Conservation (phyloP, 495 filamentous ascomycete species). For the Aspergillus cristatus region DNA sequence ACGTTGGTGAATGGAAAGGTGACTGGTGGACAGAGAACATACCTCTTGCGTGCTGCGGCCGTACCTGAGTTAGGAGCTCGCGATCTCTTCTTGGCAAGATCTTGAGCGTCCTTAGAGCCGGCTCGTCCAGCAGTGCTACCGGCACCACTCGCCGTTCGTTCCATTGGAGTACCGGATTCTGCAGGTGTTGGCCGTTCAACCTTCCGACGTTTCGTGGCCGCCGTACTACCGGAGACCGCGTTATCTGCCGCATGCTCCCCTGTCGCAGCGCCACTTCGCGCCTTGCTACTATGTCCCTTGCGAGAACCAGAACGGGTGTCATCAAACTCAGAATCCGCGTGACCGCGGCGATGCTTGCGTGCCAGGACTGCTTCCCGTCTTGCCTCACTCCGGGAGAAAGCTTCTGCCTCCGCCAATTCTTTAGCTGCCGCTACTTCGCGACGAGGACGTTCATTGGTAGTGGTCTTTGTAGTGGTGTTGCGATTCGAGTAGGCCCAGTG, state of each 20-base stretch:
- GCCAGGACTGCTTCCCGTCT: constrained; percentile 70
- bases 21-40: constrained; percentile 20
- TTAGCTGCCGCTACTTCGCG: constrained; percentile 66
- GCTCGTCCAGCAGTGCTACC: constrained; percentile 34
- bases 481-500: constrained; percentile 97
- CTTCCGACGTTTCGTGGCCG: constrained; percentile 61
- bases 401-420: constrained; percentile 58
- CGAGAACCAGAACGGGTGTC: constrained; percentile 46
- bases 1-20: constrained; percentile 3
- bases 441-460: constrained; percentile 58
- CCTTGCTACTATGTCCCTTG: constrained; percentile 53
- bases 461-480: constrained; percentile 50
- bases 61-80: constrained; percentile 51
- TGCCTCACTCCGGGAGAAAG: constrained; percentile 66
- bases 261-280: constrained; percentile 47
- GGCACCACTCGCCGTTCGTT: constrained; percentile 59
- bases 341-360: constrained; percentile 58
- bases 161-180: constrained; percentile 49
- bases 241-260: constrained; percentile 36
- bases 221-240: constrained; percentile 22
- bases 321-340: constrained; percentile 69
- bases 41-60: constrained; percentile 66
- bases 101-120: constrained; percentile 49
- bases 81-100: constrained; percentile 59
- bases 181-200: constrained; percentile 56